Evolutionary conservation across 1,284 basidiomycete species (phyloP).

Genomic region (Puccinia polysora): DNA sequence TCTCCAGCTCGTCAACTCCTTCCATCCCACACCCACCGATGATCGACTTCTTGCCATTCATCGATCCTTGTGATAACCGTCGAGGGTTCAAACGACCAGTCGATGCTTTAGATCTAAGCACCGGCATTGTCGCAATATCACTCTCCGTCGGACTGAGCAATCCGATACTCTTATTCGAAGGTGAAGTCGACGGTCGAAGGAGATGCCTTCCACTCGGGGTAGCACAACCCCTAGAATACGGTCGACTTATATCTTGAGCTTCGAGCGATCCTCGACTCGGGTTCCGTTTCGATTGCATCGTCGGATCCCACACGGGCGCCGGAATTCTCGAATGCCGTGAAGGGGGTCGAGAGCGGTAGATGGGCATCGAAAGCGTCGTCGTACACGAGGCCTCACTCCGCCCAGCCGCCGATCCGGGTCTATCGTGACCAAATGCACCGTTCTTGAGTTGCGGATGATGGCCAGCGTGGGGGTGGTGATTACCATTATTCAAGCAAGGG

Average conservation of each 20-base stretch:
- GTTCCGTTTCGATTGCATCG: background rate
- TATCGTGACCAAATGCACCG: background rate
- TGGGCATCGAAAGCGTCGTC: constrained; percentile 7
- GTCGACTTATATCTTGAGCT: too few relatives aligned
- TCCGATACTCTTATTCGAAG: background rate
- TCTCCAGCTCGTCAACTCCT: background rate
- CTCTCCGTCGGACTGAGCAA: constrained; percentile 1
- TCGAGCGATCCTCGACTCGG: constrained; percentile 1
- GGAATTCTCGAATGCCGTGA: constrained; percentile 20
- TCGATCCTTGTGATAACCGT: background rate
- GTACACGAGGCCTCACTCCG: constrained; percentile 16
- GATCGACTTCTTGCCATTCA: too few relatives aligned
- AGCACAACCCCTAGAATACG: too few relatives aligned
- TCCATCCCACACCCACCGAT: background rate
- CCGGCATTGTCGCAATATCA: constrained; percentile 16
- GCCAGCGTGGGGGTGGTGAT: background rate
- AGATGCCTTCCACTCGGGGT: too few relatives aligned
- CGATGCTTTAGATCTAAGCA: background rate
- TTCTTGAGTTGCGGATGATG: background rate
- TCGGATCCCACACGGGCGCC: constrained; percentile 26
- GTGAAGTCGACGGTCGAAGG: background rate
- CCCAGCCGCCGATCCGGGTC: constrained; percentile 8
- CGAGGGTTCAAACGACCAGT: too few relatives aligned
- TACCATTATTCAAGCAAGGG: too few relatives aligned
- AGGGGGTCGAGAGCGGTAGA: constrained; percentile 18